Base-by-base conservation (phyloP, 345 rosid species). In the Anacardium occidentale region DNA sequence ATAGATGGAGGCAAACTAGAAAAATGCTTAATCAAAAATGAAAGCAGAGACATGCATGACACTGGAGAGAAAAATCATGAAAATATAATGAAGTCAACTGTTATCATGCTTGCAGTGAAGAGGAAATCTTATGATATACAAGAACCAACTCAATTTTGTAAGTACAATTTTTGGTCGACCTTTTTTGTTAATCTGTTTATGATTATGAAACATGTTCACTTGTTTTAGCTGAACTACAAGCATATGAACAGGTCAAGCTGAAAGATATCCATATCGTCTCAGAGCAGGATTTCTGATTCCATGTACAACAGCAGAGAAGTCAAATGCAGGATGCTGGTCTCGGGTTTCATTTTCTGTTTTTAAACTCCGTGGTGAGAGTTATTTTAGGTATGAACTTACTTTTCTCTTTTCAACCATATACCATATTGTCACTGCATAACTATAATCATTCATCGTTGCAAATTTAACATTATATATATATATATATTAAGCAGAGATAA, bases 331-430 rank as follows among this genome's bases (percentile, higher is more conserved):
- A 69, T 74, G 82, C 73, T 89, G 97, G 97, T 83, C 84, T 45
- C 87, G 78, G 75, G 71, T 91, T 68, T 80, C 89, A 0, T 92
- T 92, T 79, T 89, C 93, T 10, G 83, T 84, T 57, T 91, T 91
- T 64, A 86, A 85, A 71, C 87, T 91, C 62, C 91, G 93, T 2
- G 94, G 95, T 7, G 86, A 78, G 66, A 88, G 73, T 61, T 91
- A 83, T 79, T 89, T 89, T 81, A 89, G 82, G 95, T 80, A 85
- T 44, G 81, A 14, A 24, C n/a, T n/a, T n/a, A 18, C 17, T 9
- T 18, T 37, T n/a, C 40, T 62, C 64, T 7, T 77, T 12, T 50
- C 42, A 10, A 7, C 11, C 64, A 17, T 17, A 15, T 45, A 26
- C 18, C 40, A 65, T 24, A 48, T 24, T 53, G 45, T 47, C 56